phyloP scores from a whole-genome alignment of 2,329 filamentous ascomycete species.

The Curvularia sp. region DNA sequence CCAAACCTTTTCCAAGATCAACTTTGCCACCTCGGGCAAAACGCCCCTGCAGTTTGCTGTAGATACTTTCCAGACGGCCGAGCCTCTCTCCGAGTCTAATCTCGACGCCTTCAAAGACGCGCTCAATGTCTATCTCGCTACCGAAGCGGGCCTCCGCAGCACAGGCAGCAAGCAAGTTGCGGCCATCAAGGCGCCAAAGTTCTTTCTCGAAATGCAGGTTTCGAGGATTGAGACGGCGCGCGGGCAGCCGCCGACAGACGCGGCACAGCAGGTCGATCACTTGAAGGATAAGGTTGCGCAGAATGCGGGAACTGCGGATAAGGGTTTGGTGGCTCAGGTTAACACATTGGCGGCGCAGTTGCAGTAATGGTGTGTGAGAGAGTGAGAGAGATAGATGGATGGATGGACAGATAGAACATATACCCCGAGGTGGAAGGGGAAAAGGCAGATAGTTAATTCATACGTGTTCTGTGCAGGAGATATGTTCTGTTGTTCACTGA shows the following conservation, averaged over 20 bases:
- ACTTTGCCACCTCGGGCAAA: slow-evolving; percentile 61
- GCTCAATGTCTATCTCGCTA: slow-evolving; percentile 65
- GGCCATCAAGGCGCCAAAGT: slow-evolving; percentile 66
- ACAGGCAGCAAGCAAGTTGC: slow-evolving; percentile 59
- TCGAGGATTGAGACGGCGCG: slow-evolving; percentile 66
- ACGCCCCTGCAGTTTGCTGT: slow-evolving; percentile 64
- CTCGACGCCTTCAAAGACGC: slow-evolving; percentile 61
- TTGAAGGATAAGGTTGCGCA: slow-evolving; percentile 65
- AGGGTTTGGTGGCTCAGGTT: slow-evolving; percentile 63
- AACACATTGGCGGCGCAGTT: slow-evolving; percentile 31
- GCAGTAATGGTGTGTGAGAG: slow-evolving; percentile 5
- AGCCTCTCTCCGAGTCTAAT: slow-evolving; percentile 59
- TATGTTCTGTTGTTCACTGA: background rate
- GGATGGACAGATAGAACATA: background rate
- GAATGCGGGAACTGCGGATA: slow-evolving; percentile 60
- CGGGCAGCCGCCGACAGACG: slow-evolving; percentile 61
- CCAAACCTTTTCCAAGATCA: slow-evolving; percentile 62
- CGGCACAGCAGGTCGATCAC: slow-evolving; percentile 64
- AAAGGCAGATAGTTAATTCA: background rate
- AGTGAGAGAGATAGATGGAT: background rate
- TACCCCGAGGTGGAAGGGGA: background rate
- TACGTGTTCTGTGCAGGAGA: background rate
- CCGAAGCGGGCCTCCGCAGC: slow-evolving; percentile 65
- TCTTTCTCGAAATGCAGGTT: slow-evolving; percentile 68
- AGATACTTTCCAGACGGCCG: slow-evolving; percentile 60